Evolutionary conservation across 1,139 yeast species (phyloP).

Genomic region (Suhomyces anneliseae): DNA sequence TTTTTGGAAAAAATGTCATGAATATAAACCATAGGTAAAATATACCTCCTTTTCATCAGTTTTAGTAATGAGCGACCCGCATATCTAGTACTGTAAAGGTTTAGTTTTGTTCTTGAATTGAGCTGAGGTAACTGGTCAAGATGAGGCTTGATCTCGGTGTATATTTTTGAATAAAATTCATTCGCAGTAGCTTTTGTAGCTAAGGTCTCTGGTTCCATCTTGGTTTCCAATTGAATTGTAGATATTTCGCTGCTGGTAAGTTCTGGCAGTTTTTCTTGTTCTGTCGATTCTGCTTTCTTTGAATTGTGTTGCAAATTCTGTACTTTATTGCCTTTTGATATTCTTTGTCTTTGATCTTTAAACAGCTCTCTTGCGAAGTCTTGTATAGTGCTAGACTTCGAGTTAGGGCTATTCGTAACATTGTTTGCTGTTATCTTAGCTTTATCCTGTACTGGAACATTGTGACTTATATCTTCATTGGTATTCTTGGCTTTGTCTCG

Average conservation of each 20-base stretch:
- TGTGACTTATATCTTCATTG: not conserved
- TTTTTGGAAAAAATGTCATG: not conserved
- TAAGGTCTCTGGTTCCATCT: not conserved
- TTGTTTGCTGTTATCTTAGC: too few species aligned
- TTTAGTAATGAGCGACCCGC: not conserved
- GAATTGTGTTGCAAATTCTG: too few species aligned
- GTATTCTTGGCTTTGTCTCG: not conserved
- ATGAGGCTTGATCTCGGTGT: not conserved
- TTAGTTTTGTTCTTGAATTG: not conserved
- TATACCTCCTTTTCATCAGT: not conserved
- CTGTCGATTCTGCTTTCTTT: not conserved
- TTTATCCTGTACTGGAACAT: too few species aligned
- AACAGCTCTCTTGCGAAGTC: too few species aligned
- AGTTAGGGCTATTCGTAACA: too few species aligned
- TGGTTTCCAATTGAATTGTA: too few species aligned
- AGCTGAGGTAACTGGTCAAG: not conserved
- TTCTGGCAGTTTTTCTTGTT: not conserved
- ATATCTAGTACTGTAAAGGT: not conserved
- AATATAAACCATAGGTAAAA: not conserved
- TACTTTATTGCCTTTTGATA: too few species aligned
- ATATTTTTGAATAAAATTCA: not conserved
- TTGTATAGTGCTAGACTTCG: too few species aligned
- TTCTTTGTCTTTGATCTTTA: too few species aligned
- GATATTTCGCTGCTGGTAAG: not conserved
- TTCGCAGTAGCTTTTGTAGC: not conserved